A percentile compares a stretch with the other conserved stretches of the same genome.
These are phyloP conservation scores for Tulasnella sp. DNA, from an alignment of 768 basidiomycete genomes.

Conservation along the genomic window DNA sequence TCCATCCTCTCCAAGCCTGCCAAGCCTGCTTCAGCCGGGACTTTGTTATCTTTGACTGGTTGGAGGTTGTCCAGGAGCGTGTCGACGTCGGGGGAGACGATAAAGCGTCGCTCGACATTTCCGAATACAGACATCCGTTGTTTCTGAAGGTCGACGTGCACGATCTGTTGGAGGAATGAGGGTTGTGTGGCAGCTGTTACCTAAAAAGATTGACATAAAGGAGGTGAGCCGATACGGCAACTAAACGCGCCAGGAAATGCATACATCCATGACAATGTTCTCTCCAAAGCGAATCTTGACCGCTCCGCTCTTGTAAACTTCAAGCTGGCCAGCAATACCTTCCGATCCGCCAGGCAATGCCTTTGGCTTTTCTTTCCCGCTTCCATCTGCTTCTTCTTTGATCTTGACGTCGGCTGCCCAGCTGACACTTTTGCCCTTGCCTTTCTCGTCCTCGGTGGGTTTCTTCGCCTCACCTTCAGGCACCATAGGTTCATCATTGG, in stretches of 20 bases:
- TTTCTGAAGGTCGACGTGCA: constrained; percentile 57
- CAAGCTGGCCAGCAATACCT: constrained; percentile 77
- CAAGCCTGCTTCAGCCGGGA: background rate
- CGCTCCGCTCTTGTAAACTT: constrained; percentile 77
- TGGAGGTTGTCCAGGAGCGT: constrained; percentile 65
- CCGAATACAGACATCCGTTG: constrained; percentile 70
- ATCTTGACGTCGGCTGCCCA: constrained; percentile 25
- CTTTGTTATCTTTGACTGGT: constrained; percentile 13
- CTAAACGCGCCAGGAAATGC: constrained; percentile 32
- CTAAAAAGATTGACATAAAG: constrained; percentile 38
- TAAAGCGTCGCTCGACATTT: constrained; percentile 80
- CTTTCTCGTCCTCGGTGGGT: constrained; percentile 35
- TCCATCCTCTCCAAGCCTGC: constrained; percentile 24
- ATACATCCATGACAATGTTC: constrained; percentile 77
- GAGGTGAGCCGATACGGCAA: constrained; percentile 21
- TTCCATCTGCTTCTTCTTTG: constrained; percentile 32
- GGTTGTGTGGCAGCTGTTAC: constrained; percentile 77
- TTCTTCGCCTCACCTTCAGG: constrained; percentile 38
- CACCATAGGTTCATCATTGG: constrained; percentile 42
- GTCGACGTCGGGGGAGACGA: constrained; percentile 80
- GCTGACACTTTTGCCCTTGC: constrained; percentile 25
- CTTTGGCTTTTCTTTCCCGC: constrained; percentile 33
- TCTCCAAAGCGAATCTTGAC: constrained; percentile 83
- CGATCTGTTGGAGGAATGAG: constrained; percentile 84
- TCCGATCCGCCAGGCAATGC: constrained; percentile 41